Conservation (phyloP, 2,329 filamentous ascomycete genomes). For the Cyphellophora attinorum region DNA sequence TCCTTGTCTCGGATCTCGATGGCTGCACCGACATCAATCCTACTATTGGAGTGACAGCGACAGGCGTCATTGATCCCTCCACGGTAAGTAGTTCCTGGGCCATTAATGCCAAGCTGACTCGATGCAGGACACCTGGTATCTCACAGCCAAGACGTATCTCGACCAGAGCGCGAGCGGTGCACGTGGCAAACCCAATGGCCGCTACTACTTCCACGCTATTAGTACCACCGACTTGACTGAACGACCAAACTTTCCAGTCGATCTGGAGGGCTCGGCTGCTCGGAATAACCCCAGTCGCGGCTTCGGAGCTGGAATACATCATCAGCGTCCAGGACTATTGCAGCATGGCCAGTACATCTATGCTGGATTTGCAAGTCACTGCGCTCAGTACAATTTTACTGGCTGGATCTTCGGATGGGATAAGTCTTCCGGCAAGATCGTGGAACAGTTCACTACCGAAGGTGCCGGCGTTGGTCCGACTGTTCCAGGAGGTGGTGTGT, state of each 20-base stretch:
- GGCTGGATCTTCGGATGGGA: constrained; percentile 43
- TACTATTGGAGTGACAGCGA: constrained; percentile 38
- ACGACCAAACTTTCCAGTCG: constrained; percentile 35
- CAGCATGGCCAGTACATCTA: constrained; percentile 40
- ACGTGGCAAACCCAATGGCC: constrained; percentile 25
- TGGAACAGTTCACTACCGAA: constrained; percentile 13
- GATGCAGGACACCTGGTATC: constrained; percentile 34
- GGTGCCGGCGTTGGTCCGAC: constrained; percentile 12
- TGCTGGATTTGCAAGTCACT: constrained; percentile 46
- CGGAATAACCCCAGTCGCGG: constrained; percentile 39
- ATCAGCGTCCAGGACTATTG: constrained; percentile 42
- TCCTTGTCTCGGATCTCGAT: constrained; percentile 37
- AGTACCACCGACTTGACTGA: constrained; percentile 30
- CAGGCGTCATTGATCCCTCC: constrained; percentile 41
- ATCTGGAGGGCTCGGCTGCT: constrained; percentile 37
- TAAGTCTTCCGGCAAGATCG: constrained; percentile 13
- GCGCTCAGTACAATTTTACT: constrained; percentile 48
- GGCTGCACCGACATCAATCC: constrained; percentile 42
- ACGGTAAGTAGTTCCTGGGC: constrained; percentile 19
- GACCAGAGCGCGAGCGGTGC: constrained; percentile 27
- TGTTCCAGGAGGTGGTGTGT: constrained; percentile 14
- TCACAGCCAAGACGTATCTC: constrained; percentile 41
- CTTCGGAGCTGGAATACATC: constrained; percentile 43
- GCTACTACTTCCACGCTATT: constrained; percentile 32
- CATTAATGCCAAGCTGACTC: constrained; percentile 1